Evolutionary conservation across 2,329 filamentous ascomycete genomes (phyloP), one percentile per base, ranked within the genome.

Genomic region (Hortaea werneckii): DNA sequence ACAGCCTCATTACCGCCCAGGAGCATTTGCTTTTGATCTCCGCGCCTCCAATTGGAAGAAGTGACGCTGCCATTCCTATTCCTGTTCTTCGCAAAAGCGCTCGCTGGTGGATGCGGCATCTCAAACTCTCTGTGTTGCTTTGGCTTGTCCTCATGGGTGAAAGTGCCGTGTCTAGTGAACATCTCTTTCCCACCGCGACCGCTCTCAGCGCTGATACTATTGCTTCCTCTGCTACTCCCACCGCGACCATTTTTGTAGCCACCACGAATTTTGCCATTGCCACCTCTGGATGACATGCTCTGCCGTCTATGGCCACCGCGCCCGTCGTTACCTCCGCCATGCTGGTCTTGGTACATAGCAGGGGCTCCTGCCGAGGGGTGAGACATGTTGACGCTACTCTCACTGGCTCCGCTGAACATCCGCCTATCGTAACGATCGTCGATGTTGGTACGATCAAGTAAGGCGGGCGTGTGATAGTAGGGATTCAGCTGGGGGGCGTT

Each of bases 171-270:
- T 8, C 30, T 32, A 26, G 41, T 20, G 26, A 37, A 37, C 32
- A 37, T 43, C 7, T 43, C 37, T 8, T 26, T 29, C 6, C 11
- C 11, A 9, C 13, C 30, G 28, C 41, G 41, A 42, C 11, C 34
- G 6, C 42, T 40, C 5, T 20, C 46, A n/a, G 29, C 35, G 27
- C 27, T 32, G 41, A 49, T 42, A 37, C 44, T 49, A 45, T 42
- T 44, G 11, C 42, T 37, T 8, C 48, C 45, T 6, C 35, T 30
- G 38, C 48, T 47, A 29, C 37, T 35, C 29, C 41, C 44, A 28
- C 41, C 28, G 13, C 41, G 12, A 13, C 43, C 43, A 37, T 35
- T 27, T 26, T 38, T 28, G 9, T 12, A 40, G 38, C 45, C 34
- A n/a, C 44, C 45, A 11, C 41, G 47, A 39, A 28, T n/a, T 39